Evolutionary conservation across 2,329 filamentous ascomycete genomes (phyloP).

Genomic region (Trichoderma brevicompactum): DNA sequence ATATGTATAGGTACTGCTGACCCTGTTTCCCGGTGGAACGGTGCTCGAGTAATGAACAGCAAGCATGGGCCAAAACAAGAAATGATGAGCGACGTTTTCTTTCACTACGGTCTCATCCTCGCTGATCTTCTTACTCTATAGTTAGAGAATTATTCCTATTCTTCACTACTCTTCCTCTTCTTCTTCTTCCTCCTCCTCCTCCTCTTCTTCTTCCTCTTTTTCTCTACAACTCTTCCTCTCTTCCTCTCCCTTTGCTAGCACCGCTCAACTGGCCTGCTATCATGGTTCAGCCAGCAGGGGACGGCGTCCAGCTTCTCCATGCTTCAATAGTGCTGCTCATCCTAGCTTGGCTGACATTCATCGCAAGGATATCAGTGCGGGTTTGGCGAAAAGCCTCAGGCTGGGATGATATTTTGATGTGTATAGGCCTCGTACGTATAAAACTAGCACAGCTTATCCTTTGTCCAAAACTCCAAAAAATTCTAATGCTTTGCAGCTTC

Average conservation of each 20-base stretch:
- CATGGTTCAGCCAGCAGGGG: slow-evolving; percentile 21
- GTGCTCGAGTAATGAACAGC: slow-evolving; percentile 23
- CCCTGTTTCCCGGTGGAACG: not conserved
- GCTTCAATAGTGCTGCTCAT: slow-evolving; percentile 13
- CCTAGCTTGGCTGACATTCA: slow-evolving; percentile 15
- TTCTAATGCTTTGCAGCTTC: slow-evolving; percentile 21
- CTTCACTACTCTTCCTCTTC: not conserved
- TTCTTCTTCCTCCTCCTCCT: not conserved
- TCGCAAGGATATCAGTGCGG: slow-evolving; percentile 2
- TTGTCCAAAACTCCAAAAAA: not conserved
- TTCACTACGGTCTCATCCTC: slow-evolving; percentile 19
- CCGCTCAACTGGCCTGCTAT: slow-evolving; percentile 5
- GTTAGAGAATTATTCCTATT: not conserved
- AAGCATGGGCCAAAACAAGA: slow-evolving; percentile 20
- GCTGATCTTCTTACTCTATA: slow-evolving; percentile 3
- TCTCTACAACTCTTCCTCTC: not conserved
- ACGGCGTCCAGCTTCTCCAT: slow-evolving; percentile 16
- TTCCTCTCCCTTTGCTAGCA: not conserved
- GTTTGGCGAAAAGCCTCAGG: slow-evolving; percentile 16
- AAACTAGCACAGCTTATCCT: not conserved
- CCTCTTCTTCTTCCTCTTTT: not conserved
- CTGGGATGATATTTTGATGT: slow-evolving; percentile 23
- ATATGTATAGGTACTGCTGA: not conserved
- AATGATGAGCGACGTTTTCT: slow-evolving; percentile 9
- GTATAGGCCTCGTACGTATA: slow-evolving; percentile 21